A percentile compares a stretch with the other conserved stretches of the same genome.
These are phyloP conservation scores for Ceratocystis destructans DNA, from an alignment of 2,329 filamentous ascomycete species.

Conservation along the genomic window DNA sequence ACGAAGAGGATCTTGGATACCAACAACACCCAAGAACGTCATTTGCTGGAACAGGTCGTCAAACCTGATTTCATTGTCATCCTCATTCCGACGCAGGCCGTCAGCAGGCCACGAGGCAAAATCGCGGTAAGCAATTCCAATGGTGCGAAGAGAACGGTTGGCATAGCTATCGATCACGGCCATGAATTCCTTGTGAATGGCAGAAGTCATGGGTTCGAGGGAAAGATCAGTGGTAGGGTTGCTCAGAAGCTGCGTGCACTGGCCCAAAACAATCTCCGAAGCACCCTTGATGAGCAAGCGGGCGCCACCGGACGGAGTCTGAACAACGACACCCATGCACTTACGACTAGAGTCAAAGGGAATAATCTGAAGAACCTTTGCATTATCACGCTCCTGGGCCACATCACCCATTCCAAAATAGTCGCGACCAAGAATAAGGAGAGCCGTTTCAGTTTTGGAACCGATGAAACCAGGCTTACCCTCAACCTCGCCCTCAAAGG, in stretches of 20 bases:
- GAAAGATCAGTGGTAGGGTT: slow-evolving; percentile 36
- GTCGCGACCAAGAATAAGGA: slow-evolving; percentile 55
- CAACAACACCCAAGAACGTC: slow-evolving; percentile 56
- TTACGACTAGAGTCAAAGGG: slow-evolving; percentile 66
- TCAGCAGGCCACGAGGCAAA: slow-evolving; percentile 74
- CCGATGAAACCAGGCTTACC: slow-evolving; percentile 55
- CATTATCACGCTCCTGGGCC: slow-evolving; percentile 47
- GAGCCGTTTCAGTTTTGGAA: slow-evolving; percentile 63
- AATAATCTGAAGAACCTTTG: slow-evolving; percentile 49
- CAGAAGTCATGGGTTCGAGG: slow-evolving; percentile 33
- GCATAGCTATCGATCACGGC: slow-evolving; percentile 65
- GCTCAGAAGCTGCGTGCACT: slow-evolving; percentile 39
- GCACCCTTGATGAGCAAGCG: slow-evolving; percentile 51
- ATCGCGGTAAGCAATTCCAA: slow-evolving; percentile 70
- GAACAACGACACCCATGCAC: slow-evolving; percentile 50
- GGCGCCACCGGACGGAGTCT: slow-evolving; percentile 37
- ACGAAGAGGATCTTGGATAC: slow-evolving; percentile 70
- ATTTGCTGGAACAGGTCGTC: slow-evolving; percentile 54
- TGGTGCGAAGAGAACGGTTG: slow-evolving; percentile 65
- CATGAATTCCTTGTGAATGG: slow-evolving; percentile 45
- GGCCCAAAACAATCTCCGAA: slow-evolving; percentile 47
- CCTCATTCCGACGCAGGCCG: slow-evolving; percentile 40
- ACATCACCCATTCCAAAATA: slow-evolving; percentile 54
- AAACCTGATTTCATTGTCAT: slow-evolving; percentile 48
- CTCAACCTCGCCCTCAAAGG: slow-evolving; percentile 61